phyloP scores from a whole-genome alignment of 208 protist species.

The Crithidia bombi region DNA sequence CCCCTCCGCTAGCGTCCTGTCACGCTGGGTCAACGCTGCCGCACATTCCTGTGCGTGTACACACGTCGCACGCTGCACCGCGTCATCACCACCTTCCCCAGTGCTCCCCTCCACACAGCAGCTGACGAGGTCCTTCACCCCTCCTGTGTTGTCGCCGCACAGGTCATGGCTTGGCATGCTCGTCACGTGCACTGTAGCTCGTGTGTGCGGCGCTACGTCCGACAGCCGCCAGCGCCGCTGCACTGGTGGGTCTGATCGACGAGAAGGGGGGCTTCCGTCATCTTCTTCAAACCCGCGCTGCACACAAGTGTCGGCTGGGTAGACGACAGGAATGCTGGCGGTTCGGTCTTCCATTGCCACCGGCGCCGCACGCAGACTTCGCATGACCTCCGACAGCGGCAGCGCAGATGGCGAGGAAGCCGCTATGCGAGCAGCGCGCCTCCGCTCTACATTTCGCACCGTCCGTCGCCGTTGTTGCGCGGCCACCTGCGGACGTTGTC shows the following conservation, averaged over 20 bases:
- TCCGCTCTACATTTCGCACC: slow-evolving; percentile 31
- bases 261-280: not conserved
- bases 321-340: slow-evolving; percentile 18
- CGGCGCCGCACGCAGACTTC: slow-evolving; percentile 19
- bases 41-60: slow-evolving; percentile 6
- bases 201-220: slow-evolving; percentile 18
- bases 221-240: slow-evolving; percentile 24
- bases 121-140: not conserved
- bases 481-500: slow-evolving; percentile 4
- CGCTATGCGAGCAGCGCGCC: slow-evolving; percentile 27
- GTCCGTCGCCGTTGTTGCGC: slow-evolving; percentile 33
- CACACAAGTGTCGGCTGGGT: not conserved
- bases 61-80: slow-evolving; percentile 8
- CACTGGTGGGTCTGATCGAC: not conserved
- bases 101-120: not conserved
- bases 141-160: not conserved
- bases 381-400: slow-evolving; percentile 19
- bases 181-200: slow-evolving; percentile 9
- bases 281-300: too few relatives aligned
- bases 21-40: not conserved
- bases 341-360: not conserved
- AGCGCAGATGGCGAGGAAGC: slow-evolving; percentile 11
- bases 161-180: not conserved
- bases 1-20: not conserved
- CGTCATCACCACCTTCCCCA: not conserved